phyloP scores from a whole-genome alignment of 768 basidiomycete genomes.

The Mycena galopus region DNA sequence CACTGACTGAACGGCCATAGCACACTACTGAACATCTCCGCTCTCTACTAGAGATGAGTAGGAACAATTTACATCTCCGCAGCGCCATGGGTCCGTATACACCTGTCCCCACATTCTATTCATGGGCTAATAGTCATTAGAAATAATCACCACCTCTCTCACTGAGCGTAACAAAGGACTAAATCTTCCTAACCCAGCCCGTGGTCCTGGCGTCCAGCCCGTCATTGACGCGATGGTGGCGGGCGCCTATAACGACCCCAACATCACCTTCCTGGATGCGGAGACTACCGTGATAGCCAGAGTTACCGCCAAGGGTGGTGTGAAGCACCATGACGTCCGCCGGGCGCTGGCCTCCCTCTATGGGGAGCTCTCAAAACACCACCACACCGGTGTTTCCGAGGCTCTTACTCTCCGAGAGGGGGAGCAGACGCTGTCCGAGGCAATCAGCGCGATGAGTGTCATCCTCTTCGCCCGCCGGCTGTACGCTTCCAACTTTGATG shows the following conservation, averaged over 20 bases:
- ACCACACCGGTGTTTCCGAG: conserved; percentile 7
- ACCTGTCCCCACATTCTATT: neutral
- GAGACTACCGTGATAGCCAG: neutral
- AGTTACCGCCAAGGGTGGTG: neutral
- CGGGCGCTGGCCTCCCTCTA: neutral
- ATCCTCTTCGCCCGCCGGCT: conserved; percentile 7
- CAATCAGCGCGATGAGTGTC: neutral
- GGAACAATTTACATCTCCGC: neutral
- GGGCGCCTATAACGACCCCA: neutral
- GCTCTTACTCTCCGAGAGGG: neutral
- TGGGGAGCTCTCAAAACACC: neutral
- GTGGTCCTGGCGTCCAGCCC: conserved; percentile 11
- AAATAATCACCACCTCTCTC: conserved; percentile 1
- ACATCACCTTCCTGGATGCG: neutral
- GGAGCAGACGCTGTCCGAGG: conserved; percentile 5
- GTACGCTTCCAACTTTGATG: neutral
- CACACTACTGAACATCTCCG: neutral
- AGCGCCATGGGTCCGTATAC: conserved; percentile 10
- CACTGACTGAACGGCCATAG: conserved; percentile 9
- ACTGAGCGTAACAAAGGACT: neutral
- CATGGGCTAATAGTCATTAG: conserved; percentile 2
- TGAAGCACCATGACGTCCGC: neutral
- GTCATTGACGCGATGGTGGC: conserved; percentile 1
- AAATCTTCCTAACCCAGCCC: neutral
- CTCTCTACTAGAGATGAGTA: neutral